Evolutionary conservation across 176 grass and related monocot genomes (phyloP), one percentile per base, ranked within the genome.

Genomic region (Guadua angustifolia): DNA sequence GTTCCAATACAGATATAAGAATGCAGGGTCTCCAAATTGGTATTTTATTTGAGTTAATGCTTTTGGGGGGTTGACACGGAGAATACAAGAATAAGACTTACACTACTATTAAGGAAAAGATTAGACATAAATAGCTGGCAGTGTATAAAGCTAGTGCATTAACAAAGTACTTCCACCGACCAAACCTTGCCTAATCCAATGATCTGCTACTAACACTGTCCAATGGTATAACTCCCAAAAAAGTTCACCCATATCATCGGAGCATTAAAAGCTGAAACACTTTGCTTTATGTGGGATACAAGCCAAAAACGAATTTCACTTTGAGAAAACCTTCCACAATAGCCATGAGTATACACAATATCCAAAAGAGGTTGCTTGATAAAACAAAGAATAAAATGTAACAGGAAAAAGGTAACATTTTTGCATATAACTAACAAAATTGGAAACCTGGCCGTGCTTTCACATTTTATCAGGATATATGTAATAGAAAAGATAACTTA

Each of bases 141-240:
- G 33, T 9, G 40, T 50, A 22, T 50, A 74, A 81, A 83, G 57
- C 25, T 50, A 25, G 56, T 73, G 18, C 32, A 24, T 50, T 17
- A 15, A 63, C 69, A 50, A 13, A 73, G 69, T 26, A 62, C 45
- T 25, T 83, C 43, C 8, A 53, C 14, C 11, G 14, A 79, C 15
- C 53, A 61, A 44, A 73, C 55, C 25, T 82, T 82, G 55, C 68
- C 18, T 24, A 82, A 62, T 82, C 69, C 2, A 2, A 38, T 24
- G 7, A 49, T 62, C 19, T 42, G 19, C 17, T 47, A 24, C 42
- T 25, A 73, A 29, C 33, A 4, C 15, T 50, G 12, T 53, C 5
- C 19, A 50, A 66, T 13, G 26, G 25, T 61, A 46, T 36, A 24
- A 38, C 42, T 62, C 42, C 26, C 55, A 62, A 33, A 61, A 15